These are phyloP conservation scores for Scorias spongiosa DNA, from an alignment of 2,329 filamentous ascomycete genomes.

Conservation along the genomic window DNA sequence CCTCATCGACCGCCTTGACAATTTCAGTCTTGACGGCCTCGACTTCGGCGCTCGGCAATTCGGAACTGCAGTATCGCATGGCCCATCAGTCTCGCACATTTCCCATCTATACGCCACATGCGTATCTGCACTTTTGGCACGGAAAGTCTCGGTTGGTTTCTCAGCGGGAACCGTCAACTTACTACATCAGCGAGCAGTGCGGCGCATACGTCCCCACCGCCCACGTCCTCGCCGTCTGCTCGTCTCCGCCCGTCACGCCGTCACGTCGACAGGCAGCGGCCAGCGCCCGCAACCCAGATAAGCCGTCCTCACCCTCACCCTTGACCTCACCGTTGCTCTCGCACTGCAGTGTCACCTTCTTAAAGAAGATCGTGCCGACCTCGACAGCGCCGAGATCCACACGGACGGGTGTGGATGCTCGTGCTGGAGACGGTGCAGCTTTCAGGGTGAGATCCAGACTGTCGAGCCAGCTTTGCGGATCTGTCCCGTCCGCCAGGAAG, in stretches of 20 bases:
- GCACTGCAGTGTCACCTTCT: constrained; percentile 25
- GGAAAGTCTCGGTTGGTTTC: too few species aligned
- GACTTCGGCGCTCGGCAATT: background rate
- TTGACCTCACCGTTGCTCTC: constrained; percentile 9
- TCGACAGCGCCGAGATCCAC: constrained; percentile 9
- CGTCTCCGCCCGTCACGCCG: constrained; percentile 10
- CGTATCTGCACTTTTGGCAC: too few species aligned
- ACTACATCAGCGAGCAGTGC: constrained; percentile 23
- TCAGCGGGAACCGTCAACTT: background rate
- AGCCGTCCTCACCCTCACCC: too few species aligned
- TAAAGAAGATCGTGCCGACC: constrained; percentile 23
- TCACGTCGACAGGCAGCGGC: constrained; percentile 15
- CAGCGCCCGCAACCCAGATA: constrained; percentile 11
- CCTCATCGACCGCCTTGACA: background rate
- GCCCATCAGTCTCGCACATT: background rate
- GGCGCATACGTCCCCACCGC: constrained; percentile 20
- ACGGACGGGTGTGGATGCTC: constrained; percentile 11
- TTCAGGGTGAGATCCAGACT: constrained; percentile 5
- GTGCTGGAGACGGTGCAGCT: background rate
- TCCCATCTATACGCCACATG: background rate
- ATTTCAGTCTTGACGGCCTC: background rate
- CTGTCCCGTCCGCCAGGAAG: constrained; percentile 9
- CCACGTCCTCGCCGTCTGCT: constrained; percentile 11
- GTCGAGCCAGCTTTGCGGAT: constrained; percentile 25
- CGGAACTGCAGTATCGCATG: background rate